Base-by-base conservation (phyloP, 208 protist species). In the Blechomonas ayalai region DNA sequence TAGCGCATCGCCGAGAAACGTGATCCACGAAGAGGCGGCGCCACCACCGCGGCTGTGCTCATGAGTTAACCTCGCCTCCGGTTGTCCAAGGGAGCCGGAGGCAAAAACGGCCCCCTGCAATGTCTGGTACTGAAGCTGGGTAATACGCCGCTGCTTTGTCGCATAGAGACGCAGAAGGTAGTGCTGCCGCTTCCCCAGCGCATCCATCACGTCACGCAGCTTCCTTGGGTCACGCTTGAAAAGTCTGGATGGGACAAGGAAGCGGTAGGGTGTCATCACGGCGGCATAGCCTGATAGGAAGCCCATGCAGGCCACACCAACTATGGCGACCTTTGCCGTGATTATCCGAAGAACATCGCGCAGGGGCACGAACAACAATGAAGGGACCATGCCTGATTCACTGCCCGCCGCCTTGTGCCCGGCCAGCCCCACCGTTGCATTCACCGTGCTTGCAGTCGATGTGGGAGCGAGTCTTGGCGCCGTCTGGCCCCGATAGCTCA, bases 211-310 rank as follows among this genome's bases (percentile, higher is more conserved):
- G 15, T 47, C 39, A 1, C 46, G 51, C 37, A 82, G 44, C 41
- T 57, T 26, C n/a, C n/a, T n/a, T n/a, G 4, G 36, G 45, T 38
- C 68, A 50, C 54, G 65, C 28, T 45, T 63, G 2, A 67, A 33
- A 46, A 69, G 80, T n/a, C n/a, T n/a, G n/a, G n/a, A n/a, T 0
- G 59, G 67, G 46, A 44, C 39, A 35, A 75, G 53, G 42, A 62
- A 80, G 37, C 46, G 43, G 22, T 20, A 72, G 0, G 84, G 79
- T 3, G 80, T 79, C 15, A 64, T 77, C 20, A 87, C 24, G 25
- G 78, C 70, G 12, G 84, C 84, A 48, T 83, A 89, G 34, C 84
- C 84, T 1, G 59, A 63, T 23, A 92, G 71, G 7, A 87, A 43
- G 7, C 84, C 80, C 9, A 78, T 74, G 31, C 73, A 46, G 13